Evolutionary conservation across 306 rosid genomes (phyloP), one percentile per base, ranked within the genome.

Genomic region (Fagus sylvatica): DNA sequence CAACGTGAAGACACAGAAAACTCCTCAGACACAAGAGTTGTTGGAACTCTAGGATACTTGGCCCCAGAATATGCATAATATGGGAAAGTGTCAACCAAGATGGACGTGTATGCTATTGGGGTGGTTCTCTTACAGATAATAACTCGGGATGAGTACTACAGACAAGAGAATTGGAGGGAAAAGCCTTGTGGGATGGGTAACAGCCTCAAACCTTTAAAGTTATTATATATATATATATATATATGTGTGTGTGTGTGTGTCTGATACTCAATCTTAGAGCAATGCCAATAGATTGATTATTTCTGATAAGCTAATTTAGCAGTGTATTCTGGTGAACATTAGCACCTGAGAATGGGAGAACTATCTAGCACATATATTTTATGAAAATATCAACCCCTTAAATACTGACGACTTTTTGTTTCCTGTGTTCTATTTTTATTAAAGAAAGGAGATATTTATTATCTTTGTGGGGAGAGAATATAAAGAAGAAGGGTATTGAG

Each of bases 181-280:
- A 83, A 91, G 97, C 78, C 97, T 94, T 30, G 97, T 94, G 71
- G 97, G 91, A 77, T 94, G 98, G 98, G 98, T 92, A 88, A 77
- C 61, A 55, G 37, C 79, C 78, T 74, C 53, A 59, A 83, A 72
- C 32, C 69, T 72, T 66, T 62, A n/a, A 73, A 75, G 39, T 48
- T 39, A 48, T 41, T 67, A 66, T 28, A 43, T 22, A 42, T 77
- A 40, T 77, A 16, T 22, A 54, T 32, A 36, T 57, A 2, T 30
- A 0, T 22, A 0, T 22, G 28, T 22, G 28, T 22, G 28, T 22
- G 28, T 22, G 28, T 22, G 28, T 22, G 28, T 22, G 13, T n/a
- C 13, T 13, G 30, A 13, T 39, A 16, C 28, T 66, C 32, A 16
- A 6, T 66, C 48, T 13, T 7, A 15, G 42, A 39, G 42, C 42